Evolutionary conservation across 2,329 filamentous ascomycete species (phyloP).

Genomic region (Neofusicoccum cordaticola): DNA sequence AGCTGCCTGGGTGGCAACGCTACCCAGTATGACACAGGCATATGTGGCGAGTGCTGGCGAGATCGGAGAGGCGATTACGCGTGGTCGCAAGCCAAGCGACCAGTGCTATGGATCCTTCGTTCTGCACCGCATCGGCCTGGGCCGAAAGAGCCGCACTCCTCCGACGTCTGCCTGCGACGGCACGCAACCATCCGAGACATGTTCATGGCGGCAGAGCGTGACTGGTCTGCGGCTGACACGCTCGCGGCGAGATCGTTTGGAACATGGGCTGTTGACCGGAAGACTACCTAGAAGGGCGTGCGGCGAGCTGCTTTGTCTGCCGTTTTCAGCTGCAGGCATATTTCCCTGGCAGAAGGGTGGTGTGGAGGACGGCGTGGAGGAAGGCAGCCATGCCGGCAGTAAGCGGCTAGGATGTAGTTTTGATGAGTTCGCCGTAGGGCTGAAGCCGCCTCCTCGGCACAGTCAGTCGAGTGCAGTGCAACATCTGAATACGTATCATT

Average conservation of each 20-base stretch:
- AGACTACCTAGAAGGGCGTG: background rate
- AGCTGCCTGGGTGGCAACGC: slow-evolving; percentile 32
- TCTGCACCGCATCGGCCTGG: background rate
- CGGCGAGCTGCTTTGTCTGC: background rate
- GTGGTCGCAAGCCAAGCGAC: slow-evolving; percentile 46
- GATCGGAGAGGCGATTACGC: slow-evolving; percentile 38
- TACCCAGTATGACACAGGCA: slow-evolving; percentile 34
- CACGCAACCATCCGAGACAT: slow-evolving; percentile 29
- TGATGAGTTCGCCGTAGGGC: background rate
- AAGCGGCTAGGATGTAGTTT: background rate
- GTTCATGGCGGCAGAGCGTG: slow-evolving; percentile 38
- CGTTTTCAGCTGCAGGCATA: background rate
- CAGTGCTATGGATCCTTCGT: slow-evolving; percentile 40
- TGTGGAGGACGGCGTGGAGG: background rate
- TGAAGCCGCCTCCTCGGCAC: background rate
- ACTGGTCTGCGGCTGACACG: slow-evolving; percentile 26
- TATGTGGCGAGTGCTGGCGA: slow-evolving; percentile 47
- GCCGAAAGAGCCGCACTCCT: background rate
- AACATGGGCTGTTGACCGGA: background rate
- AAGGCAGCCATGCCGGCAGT: background rate
- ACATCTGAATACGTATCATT: too few relatives aligned
- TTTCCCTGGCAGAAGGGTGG: background rate
- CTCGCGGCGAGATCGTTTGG: background rate
- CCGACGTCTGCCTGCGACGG: background rate
- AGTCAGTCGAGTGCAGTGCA: background rate